These are phyloP conservation scores for Rosa hybrid DNA, from an alignment of 331 rosid genomes.

Conservation along the genomic window DNA sequence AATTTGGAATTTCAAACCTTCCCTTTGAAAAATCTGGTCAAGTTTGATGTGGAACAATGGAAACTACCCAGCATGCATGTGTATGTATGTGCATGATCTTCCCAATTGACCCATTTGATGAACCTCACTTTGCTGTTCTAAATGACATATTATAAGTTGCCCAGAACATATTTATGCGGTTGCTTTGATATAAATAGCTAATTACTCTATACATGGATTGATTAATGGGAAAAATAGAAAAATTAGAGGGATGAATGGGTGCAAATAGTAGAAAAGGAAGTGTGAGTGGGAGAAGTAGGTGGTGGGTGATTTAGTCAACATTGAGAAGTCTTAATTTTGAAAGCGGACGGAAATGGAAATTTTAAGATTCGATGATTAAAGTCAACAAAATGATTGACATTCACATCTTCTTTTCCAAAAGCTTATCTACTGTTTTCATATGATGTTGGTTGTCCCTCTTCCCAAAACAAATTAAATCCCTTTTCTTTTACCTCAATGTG, in stretches of 20 bases:
- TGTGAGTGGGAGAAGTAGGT: background rate
- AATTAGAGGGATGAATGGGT: background rate
- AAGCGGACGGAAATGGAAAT: constrained; percentile 23
- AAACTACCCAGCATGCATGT: too few species aligned
- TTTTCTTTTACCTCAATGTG: constrained; percentile 11
- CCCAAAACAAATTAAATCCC: background rate
- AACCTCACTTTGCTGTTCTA: too few species aligned
- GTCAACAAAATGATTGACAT: constrained; percentile 39
- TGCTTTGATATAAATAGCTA: background rate
- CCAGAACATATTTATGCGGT: too few species aligned
- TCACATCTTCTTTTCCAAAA: background rate
- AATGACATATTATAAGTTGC: too few species aligned
- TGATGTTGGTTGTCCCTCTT: background rate
- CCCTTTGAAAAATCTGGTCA: too few species aligned
- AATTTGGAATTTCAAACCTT: too few species aligned
- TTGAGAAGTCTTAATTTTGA: background rate
- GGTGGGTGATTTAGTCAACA: constrained; percentile 16
- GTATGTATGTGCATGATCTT: too few species aligned
- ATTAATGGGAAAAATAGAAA: background rate
- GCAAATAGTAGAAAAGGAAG: background rate
- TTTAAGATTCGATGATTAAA: constrained; percentile 21
- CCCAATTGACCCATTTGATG: too few species aligned
- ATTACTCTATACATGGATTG: background rate
- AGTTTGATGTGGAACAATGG: too few species aligned
- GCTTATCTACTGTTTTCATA: background rate